Percentiles rank a stretch among this genome's conserved stretches.
These are phyloP conservation scores for Fraxinus excelsior DNA, from an alignment of 257 asterid species.

Conservation along the genomic window DNA sequence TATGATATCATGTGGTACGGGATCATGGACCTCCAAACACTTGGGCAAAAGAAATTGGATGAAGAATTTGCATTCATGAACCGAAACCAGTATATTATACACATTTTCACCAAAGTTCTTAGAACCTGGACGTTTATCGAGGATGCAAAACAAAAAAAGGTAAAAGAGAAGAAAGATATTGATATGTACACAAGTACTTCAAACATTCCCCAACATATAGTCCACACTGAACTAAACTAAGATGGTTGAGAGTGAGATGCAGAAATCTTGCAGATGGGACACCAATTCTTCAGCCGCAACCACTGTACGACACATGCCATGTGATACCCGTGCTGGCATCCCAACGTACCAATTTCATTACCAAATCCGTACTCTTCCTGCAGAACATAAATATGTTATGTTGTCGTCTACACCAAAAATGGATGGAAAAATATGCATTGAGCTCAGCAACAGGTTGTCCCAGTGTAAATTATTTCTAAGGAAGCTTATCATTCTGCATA, in stretches of 20 bases:
- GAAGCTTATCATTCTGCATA: background rate
- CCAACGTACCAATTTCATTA: slow-evolving; percentile 64
- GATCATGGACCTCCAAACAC: too few relatives aligned
- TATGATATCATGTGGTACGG: too few relatives aligned
- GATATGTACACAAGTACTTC: slow-evolving; percentile 1
- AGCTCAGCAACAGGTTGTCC: background rate
- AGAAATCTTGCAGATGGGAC: slow-evolving; percentile 85
- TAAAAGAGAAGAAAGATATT: background rate
- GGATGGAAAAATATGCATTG: background rate
- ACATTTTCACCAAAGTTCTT: background rate
- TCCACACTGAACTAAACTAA: background rate
- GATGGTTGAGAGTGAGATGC: slow-evolving; percentile 37
- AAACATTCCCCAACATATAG: background rate
- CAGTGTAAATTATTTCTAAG: background rate
- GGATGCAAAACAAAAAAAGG: background rate
- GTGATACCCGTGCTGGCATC: slow-evolving; percentile 75
- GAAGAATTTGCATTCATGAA: background rate
- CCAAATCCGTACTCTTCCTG: slow-evolving; percentile 77
- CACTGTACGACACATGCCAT: slow-evolving; percentile 62
- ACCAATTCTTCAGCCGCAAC: slow-evolving; percentile 83
- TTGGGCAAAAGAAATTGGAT: too few relatives aligned
- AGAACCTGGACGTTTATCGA: background rate
- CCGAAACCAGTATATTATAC: too few relatives aligned
- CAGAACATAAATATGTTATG: slow-evolving; percentile 7
- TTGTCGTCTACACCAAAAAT: background rate